phyloP scores from a whole-genome alignment of 106 monocot genomes.

The Acanthochlamys bracteata region DNA sequence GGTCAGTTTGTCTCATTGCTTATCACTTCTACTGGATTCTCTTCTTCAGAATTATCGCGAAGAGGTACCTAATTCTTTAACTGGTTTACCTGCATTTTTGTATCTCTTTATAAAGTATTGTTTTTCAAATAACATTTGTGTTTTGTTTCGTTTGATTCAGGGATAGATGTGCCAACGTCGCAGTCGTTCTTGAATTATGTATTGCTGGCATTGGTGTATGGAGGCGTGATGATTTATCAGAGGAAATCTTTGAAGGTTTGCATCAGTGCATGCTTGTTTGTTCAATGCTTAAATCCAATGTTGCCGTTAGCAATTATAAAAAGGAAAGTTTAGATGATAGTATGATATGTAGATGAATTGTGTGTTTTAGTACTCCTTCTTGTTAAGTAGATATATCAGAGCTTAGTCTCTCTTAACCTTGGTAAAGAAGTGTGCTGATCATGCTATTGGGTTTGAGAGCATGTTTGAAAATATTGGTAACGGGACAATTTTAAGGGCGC shows the following conservation, averaged over 20 bases:
- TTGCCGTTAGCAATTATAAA: too few species aligned
- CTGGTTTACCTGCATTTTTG: background rate
- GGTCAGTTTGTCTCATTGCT: slow-evolving; percentile 84
- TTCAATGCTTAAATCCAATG: too few species aligned
- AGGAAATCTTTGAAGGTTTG: slow-evolving; percentile 47
- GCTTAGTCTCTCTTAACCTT: too few species aligned
- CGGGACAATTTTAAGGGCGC: too few species aligned
- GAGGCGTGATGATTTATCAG: slow-evolving; percentile 35
- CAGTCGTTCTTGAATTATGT: slow-evolving; percentile 90
- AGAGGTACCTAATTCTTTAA: slow-evolving; percentile 29
- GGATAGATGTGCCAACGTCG: slow-evolving; percentile 77
- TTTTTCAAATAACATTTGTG: background rate
- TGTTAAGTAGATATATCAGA: too few species aligned
- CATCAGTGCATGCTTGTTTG: background rate
- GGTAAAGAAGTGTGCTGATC: too few species aligned
- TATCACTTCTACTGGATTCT: slow-evolving; percentile 74
- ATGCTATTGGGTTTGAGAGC: too few species aligned
- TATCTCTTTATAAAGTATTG: background rate
- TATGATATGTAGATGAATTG: too few species aligned
- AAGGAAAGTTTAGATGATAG: too few species aligned
- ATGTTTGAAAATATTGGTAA: too few species aligned
- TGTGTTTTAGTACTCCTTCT: too few species aligned
- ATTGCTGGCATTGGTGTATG: slow-evolving; percentile 57
- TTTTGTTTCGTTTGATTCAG: slow-evolving; percentile 21
- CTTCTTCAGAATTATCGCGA: slow-evolving; percentile 83